phyloP scores from a whole-genome alignment of 2,329 filamentous ascomycete genomes.

The Intubia oerlemansii region DNA sequence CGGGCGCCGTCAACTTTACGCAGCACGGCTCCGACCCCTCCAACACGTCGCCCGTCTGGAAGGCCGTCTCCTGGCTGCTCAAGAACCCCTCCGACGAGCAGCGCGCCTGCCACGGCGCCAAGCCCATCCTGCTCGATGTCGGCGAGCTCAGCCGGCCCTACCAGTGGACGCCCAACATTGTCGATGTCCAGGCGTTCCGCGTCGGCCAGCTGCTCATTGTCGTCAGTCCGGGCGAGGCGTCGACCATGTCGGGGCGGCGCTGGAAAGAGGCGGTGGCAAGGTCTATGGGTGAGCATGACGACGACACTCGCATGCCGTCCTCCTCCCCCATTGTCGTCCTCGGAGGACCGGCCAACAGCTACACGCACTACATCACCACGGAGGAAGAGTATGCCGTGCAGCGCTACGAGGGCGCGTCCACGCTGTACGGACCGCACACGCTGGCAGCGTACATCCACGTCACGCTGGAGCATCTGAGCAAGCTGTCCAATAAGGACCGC shows the following conservation, averaged over 20 bases:
- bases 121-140: conserved; percentile 74
- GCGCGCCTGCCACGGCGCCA: conserved; percentile 53
- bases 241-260: conserved; percentile 76
- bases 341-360: conserved; percentile 73
- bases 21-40: conserved; percentile 61
- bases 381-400: conserved; percentile 26
- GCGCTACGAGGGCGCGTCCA: conserved; percentile 79
- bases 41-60: conserved; percentile 51
- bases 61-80: conserved; percentile 48
- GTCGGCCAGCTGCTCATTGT: conserved; percentile 72
- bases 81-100: conserved; percentile 51
- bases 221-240: conserved; percentile 69
- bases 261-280: conserved; percentile 62
- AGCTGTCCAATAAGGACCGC: no score
- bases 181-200: conserved; percentile 69
- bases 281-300: no score
- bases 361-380: conserved; percentile 29
- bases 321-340: conserved; percentile 52
- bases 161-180: conserved; percentile 75
- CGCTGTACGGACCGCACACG: conserved; percentile 66
- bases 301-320: no score
- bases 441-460: conserved; percentile 75
- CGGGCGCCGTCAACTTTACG: conserved; percentile 76
- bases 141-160: conserved; percentile 64
- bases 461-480: conserved; percentile 46